Evolutionary conservation across 2,329 filamentous ascomycete species (phyloP), one percentile per base, ranked within the genome.

Genomic region (Hymenoscyphus scutula): DNA sequence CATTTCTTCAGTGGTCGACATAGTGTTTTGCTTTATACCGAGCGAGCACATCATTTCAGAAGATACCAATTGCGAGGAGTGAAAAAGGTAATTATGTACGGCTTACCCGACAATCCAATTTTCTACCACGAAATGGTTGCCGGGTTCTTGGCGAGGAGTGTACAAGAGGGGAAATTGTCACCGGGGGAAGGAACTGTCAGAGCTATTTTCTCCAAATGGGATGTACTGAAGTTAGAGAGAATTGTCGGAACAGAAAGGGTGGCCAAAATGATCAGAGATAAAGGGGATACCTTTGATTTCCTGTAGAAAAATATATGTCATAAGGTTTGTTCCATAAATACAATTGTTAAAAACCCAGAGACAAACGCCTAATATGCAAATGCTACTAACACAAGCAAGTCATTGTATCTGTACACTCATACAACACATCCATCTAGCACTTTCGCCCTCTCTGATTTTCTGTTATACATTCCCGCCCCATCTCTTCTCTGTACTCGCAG

Each of bases 11-110:
- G 81, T 45, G 95, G 93, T 5, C 83, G 92, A 17, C 90, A 97
- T 74, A 86, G 86, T 23, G 83, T 98, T 19, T 77, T 99, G 45
- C 80, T 99, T 17, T 99, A 98, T 77, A 96, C 93, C 1, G 94
- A 96, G 75, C 88, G 95, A 63, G 91, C 93, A n/a, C 95, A 99
- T 77, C 95, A 99, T 76, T 98, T 98, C 81, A 87, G 92, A 57
- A 84, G 95, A n/a, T 92, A 95, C 73, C 84, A 85, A 68, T 82
- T 99, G 60, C 84, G 86, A 38, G 95, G 95, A 25, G 92, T 95
- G 15, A 88, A 88, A 75, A 83, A 88, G 48, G 84, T 98, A n/a
- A 83, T 97, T 58, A 89, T 97, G 81, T 98, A 98, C 74, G 90
- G 88, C 1, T 76, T 97, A 34, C 95, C 95, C 0, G 94, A 98